These are phyloP conservation scores for Cryptosporidium canis DNA, from an alignment of 169 alveolate species.

Conservation along the genomic window DNA sequence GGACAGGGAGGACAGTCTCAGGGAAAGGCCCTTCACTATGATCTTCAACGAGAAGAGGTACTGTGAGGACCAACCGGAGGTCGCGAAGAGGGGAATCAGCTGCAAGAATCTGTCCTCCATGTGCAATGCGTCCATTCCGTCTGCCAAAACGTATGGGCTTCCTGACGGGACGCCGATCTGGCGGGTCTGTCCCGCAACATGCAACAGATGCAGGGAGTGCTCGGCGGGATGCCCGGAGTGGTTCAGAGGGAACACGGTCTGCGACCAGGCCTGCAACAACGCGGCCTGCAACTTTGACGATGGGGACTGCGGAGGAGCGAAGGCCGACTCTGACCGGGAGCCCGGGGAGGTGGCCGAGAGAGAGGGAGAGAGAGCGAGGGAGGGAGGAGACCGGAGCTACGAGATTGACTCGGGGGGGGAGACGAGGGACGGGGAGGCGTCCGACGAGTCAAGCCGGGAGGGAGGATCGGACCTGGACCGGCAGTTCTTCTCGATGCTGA, in stretches of 20 bases:
- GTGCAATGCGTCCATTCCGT: constrained; percentile 33
- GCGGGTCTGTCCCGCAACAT: constrained; percentile 76
- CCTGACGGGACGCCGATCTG: constrained; percentile 46
- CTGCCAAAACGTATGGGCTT: constrained; percentile 45
- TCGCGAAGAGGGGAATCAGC: constrained; percentile 35
- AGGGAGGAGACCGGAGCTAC: background rate
- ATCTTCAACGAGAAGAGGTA: constrained; percentile 32
- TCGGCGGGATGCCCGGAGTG: constrained; percentile 38
- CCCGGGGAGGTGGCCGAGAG: background rate
- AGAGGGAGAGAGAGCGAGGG: background rate
- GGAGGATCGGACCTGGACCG: background rate
- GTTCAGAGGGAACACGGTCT: constrained; percentile 49
- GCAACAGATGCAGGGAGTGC: constrained; percentile 75
- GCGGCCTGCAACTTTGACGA: constrained; percentile 13
- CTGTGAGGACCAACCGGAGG: constrained; percentile 63
- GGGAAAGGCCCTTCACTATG: constrained; percentile 9
- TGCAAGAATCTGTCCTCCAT: constrained; percentile 64
- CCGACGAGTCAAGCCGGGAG: background rate
- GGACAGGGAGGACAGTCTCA: background rate
- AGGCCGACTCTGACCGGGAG: background rate
- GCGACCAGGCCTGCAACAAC: constrained; percentile 53
- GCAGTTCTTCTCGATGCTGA: background rate
- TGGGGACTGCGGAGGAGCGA: constrained; percentile 11
- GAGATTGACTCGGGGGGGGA: background rate
- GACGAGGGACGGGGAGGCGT: background rate